Evolutionary conservation across 257 asterid species (phyloP).

Genomic region (Vinca minor): DNA sequence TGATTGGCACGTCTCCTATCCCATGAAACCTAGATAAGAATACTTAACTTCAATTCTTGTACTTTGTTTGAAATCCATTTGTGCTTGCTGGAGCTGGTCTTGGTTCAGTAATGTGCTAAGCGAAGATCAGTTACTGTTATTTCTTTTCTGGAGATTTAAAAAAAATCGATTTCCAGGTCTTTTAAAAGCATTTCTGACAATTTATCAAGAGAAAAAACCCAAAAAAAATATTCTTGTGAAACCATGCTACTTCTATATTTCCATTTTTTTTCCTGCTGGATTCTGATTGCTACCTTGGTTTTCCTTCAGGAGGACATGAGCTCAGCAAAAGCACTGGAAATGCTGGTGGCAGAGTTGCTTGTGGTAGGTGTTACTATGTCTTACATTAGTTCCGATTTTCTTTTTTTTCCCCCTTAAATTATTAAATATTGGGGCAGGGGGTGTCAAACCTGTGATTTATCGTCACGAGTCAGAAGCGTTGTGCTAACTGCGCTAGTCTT

Average conservation of each 20-base stretch:
- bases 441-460: no score
- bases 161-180: no score
- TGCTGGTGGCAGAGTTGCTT: conserved; percentile 97
- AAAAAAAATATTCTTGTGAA: neutral
- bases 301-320: conserved; percentile 78
- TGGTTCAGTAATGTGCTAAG: neutral
- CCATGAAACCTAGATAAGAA: neutral
- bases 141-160: no score
- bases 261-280: neutral
- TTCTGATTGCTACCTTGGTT: conserved; percentile 5
- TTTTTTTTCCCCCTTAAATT: no score
- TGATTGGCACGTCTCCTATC: neutral
- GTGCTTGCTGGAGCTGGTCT: neutral
- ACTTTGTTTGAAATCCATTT: no score
- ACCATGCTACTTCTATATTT: neutral
- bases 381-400: neutral
- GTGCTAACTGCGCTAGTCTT: no score
- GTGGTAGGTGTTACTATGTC: conserved; percentile 41
- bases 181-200: no score
- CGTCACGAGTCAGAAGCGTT: no score
- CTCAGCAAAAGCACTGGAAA: conserved; percentile 94
- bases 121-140: no score
- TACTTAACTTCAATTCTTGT: neutral
- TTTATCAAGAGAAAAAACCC: no score
- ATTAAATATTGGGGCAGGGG: no score